Base-by-base conservation (phyloP, 1,139 yeast species). In the Diutina scorzettiae region DNA sequence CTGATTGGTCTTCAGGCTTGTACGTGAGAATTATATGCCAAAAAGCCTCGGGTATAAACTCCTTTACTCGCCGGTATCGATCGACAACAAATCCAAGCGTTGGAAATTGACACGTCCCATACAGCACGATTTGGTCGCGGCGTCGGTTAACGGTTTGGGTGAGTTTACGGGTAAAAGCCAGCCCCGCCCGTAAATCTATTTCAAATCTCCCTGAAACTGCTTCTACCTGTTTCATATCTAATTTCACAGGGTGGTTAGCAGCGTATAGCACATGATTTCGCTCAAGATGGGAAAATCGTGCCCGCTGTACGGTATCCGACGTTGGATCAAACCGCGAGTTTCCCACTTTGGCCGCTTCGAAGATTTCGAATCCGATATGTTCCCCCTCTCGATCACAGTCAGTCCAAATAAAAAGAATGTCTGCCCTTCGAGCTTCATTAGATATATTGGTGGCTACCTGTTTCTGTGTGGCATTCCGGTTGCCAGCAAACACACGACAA, bases 341-440 rank as follows among this genome's bases (percentile, higher is more conserved):
- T 1, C 71, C 71, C 48, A 64, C 64, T 41, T 60, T 57, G 0
- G 96, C 96, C 4, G 81, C 81, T 44, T 75, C 69, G 41, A 73
- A 69, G 20, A 93, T 76, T 55, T 91, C 97, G 66, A 74, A 78
- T 0, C 98, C 99, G 46, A 93, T 93, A 56, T 81, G 82, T 58
- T 93, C 99, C 1, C 99, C 99, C 56, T 93, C 99, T 36, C 98
- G 69, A 66, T 93, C 99, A 61, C 97, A 91, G 69, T 93, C 99
- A 1, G 98, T 93, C 98, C 98, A 93, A 8, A 93, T 86, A 82
- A 85, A 84, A 47, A 93, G 62, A 41, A 66, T 64, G 42, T 76
- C 71, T 4, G 84, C 74, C 25, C 52, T 55, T 32, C 79, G 57
- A 3, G 91, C 85, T 54, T 87, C 89, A 3, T 59, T 59, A 31